Base-by-base conservation (phyloP, 176 grass and related monocot genomes). In the Eragrostis nindensis region DNA sequence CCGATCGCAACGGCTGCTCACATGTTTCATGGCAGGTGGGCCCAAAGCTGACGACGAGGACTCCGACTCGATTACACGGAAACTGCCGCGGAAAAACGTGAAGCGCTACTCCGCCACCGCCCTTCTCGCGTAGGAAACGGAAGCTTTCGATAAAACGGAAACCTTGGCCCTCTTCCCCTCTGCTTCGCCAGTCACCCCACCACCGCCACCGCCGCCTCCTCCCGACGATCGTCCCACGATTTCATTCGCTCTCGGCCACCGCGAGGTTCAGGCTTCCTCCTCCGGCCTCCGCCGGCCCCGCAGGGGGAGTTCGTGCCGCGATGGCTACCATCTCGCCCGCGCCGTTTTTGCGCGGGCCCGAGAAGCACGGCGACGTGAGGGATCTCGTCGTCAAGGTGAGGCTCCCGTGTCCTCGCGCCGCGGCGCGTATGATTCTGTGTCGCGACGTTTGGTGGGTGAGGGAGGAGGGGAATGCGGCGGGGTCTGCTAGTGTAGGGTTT, bases 351-450 rank as follows among this genome's bases (percentile, higher is more conserved):
- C 18, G 44, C 60, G 15, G 62, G 26, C 0, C 24, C 69, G 44
- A 5, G 80, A 43, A 57, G 62, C 41, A 56, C 62, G n/a, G 40
- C 19, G 52, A 43, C 36, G 18, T 12, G 24, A 10, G 89, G 75
- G 83, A 84, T 86, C 72, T 89, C 66, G 83, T 91, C 59, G 79
- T 94, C 70, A 94, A 94, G 92, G 92, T 94, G 78, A 12, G 26
- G 49, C 47, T 17, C 30, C 12, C 21, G 11, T 62, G 7, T 14
- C 54, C 26, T 62, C 13, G 6, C 29, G 13, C 1, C 41, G 25
- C 12, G 26, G 10, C 17, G 7, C 6, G 1, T 32, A 11, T 38
- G 12, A 47, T 48, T 19, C 10, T 19, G 10, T 36, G 16, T 2
- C 11, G 13, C 8, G 36, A 22, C 29, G 55, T 29, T 72, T 18